Conservation (phyloP, 2,329 filamentous ascomycete genomes). For the Chaetomiaceae sp. region DNA sequence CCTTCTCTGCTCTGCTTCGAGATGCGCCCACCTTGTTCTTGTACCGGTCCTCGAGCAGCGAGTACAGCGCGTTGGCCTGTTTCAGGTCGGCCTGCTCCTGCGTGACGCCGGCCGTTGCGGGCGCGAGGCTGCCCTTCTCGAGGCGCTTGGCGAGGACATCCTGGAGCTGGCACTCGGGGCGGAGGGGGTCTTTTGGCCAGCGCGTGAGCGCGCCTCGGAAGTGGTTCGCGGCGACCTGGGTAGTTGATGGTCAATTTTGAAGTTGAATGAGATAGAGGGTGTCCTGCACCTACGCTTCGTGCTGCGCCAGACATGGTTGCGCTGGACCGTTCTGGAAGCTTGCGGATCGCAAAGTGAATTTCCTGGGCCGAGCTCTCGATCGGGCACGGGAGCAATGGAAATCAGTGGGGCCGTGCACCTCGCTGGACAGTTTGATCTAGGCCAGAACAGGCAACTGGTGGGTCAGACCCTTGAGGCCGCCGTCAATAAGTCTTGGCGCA, state of each 20-base stretch:
- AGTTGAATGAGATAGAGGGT: background rate
- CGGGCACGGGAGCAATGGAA: background rate
- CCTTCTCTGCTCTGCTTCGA: too few relatives aligned
- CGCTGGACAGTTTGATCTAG: too few relatives aligned
- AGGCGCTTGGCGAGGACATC: slow-evolving; percentile 48
- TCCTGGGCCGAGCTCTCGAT: background rate
- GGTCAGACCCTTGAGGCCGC: slow-evolving; percentile 7
- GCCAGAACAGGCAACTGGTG: background rate
- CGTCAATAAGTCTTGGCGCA: slow-evolving; percentile 4
- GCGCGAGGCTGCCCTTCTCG: slow-evolving; percentile 35
- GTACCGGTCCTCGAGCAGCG: slow-evolving; percentile 57
- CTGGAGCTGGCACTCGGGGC: slow-evolving; percentile 59
- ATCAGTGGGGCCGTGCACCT: background rate
- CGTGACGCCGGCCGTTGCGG: slow-evolving; percentile 16
- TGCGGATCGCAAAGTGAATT: background rate
- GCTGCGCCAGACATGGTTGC: slow-evolving; percentile 20
- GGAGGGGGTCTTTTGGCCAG: slow-evolving; percentile 62
- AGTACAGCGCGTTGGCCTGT: slow-evolving; percentile 57
- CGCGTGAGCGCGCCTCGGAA: slow-evolving; percentile 48
- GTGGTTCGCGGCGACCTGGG: slow-evolving; percentile 42
- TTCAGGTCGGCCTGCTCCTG: slow-evolving; percentile 47
- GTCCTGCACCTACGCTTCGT: slow-evolving; percentile 17
- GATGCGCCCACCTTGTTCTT: slow-evolving; percentile 46
- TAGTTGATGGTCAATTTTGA: background rate
- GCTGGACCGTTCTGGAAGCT: background rate